Conservation (phyloP, 129 eudicot genomes). For the Pulicaria dysenterica region DNA sequence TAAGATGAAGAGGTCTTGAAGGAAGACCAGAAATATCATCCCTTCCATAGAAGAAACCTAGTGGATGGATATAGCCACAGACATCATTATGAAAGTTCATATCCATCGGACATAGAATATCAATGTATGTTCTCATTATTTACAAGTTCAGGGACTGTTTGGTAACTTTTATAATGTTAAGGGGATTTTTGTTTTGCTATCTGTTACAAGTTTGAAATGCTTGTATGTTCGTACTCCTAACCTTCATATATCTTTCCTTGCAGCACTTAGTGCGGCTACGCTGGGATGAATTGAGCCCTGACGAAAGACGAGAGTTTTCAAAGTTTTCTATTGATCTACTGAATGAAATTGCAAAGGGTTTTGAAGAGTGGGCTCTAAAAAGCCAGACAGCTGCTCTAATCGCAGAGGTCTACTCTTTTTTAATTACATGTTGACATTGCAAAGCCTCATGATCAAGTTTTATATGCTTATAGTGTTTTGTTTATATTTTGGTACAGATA, state of each 20-base stretch:
- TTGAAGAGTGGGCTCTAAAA: constrained; percentile 88
- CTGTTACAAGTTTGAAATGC: neutral
- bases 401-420: constrained; percentile 68
- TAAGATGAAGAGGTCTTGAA: too few relatives aligned
- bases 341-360: constrained; percentile 67
- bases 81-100: too few relatives aligned
- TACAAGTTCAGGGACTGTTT: neutral
- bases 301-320: constrained; percentile 75
- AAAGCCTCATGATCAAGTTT: constrained; percentile 20
- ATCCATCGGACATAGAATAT: too few relatives aligned
- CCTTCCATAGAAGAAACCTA: too few relatives aligned
- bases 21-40: too few relatives aligned
- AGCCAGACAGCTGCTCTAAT: constrained; percentile 93
- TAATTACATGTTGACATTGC: constrained; percentile 12
- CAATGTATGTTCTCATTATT: too few relatives aligned
- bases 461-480: neutral
- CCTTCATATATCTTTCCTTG: constrained; percentile 21
- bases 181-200: neutral
- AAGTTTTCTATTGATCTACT: constrained; percentile 67
- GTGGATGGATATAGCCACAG: too few relatives aligned
- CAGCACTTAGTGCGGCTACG: constrained; percentile 93
- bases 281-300: constrained; percentile 78
- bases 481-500: constrained; percentile 51
- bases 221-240: too few relatives aligned
- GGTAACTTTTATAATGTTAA: neutral